Percentiles rank a stretch among this genome's conserved stretches.
These are phyloP conservation scores for Zygoascus meyerae DNA, from an alignment of 1,139 yeast species.

Conservation along the genomic window DNA sequence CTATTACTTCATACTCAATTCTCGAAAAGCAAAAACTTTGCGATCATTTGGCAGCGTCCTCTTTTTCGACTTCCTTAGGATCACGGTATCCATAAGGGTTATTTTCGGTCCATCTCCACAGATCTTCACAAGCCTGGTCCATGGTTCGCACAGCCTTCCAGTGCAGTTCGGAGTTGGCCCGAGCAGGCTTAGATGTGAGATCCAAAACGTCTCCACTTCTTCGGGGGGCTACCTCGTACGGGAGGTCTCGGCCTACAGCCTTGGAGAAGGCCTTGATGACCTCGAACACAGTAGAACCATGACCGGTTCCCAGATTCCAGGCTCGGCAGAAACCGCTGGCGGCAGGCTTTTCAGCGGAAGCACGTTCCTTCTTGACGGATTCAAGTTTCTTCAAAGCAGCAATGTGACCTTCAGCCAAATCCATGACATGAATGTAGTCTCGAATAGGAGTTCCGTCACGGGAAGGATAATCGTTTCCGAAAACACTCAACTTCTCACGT, in stretches of 20 bases:
- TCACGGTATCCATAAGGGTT: constrained; percentile 59
- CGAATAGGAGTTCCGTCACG: constrained; percentile 79
- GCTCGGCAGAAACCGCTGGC: constrained; percentile 55
- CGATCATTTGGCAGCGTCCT: not conserved
- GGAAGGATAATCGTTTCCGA: constrained; percentile 63
- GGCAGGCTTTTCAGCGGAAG: constrained; percentile 17
- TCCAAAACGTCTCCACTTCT: constrained; percentile 76
- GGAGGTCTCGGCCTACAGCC: constrained; percentile 63
- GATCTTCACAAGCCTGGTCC: constrained; percentile 62
- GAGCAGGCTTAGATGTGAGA: constrained; percentile 63
- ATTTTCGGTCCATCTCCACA: constrained; percentile 72
- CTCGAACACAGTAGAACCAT: constrained; percentile 71
- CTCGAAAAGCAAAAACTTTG: too few relatives aligned
- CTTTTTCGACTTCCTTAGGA: constrained; percentile 17
- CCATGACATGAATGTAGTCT: constrained; percentile 78
- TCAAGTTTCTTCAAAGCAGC: constrained; percentile 62
- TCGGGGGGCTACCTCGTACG: constrained; percentile 59
- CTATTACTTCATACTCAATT: too few relatives aligned
- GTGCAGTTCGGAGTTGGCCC: constrained; percentile 60
- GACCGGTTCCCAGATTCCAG: constrained; percentile 83
- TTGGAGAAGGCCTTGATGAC: constrained; percentile 60
- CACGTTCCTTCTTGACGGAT: constrained; percentile 27
- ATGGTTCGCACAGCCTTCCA: constrained; percentile 59
- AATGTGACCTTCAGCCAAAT: constrained; percentile 74
- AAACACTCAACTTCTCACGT: constrained; percentile 56